phyloP scores from a whole-genome alignment of 768 basidiomycete genomes.

The Cystofilobasidium capitatum region DNA sequence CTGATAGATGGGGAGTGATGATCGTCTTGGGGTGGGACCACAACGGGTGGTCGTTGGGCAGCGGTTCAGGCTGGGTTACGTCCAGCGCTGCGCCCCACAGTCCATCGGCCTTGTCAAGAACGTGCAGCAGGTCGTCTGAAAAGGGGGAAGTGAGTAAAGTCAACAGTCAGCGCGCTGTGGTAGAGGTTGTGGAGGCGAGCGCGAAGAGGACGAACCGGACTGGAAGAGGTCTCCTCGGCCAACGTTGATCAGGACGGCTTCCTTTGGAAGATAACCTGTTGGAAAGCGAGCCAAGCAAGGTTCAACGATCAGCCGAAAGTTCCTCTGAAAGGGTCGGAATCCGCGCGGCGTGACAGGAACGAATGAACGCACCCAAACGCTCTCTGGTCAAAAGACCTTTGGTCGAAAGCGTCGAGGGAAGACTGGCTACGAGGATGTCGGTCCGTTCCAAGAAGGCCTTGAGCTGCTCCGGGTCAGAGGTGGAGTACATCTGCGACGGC shows the following conservation, averaged over 20 bases:
- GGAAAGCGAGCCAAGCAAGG: no score
- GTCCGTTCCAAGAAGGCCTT: conserved; percentile 32
- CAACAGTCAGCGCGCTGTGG: no score
- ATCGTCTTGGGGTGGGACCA: conserved; percentile 38
- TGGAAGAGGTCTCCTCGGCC: conserved; percentile 40
- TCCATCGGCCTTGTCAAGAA: conserved; percentile 28
- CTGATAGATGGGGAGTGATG: conserved; percentile 39
- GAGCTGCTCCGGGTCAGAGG: conserved; percentile 30
- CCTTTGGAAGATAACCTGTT: conserved; percentile 32
- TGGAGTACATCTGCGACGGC: conserved; percentile 34
- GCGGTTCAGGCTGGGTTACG: conserved; percentile 42
- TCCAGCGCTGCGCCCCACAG: conserved; percentile 35
- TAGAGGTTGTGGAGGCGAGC: no score
- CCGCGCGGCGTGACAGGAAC: not conserved
- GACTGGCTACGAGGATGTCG: conserved; percentile 35
- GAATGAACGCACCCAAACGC: conserved; percentile 31
- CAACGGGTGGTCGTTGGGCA: conserved; percentile 37
- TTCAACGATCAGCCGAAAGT: no score
- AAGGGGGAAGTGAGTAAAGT: no score
- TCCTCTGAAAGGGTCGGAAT: not conserved
- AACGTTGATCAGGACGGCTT: conserved; percentile 39
- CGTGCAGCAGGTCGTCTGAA: conserved; percentile 31
- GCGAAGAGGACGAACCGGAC: conserved; percentile 31
- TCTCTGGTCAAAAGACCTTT: conserved; percentile 31
- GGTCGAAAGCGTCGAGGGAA: conserved; percentile 35